phyloP scores from a whole-genome alignment of 2,329 filamentous ascomycete genomes.

The Blumeriella jaapii region DNA sequence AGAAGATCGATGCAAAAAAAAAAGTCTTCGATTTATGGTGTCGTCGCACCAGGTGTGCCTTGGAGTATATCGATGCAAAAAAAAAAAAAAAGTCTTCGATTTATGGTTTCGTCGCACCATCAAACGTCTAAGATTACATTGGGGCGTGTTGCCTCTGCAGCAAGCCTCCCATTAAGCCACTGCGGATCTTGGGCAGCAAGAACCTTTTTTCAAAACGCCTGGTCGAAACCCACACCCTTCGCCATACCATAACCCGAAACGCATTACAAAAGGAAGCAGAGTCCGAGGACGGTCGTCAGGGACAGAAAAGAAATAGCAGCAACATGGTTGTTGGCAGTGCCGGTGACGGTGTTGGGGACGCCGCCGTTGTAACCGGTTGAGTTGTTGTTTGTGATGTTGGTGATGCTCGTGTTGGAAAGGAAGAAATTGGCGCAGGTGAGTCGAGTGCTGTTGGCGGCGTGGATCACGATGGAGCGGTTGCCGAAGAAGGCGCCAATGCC shows the following conservation, averaged over 20 bases:
- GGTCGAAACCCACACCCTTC: not conserved
- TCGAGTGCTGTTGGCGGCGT: constrained; percentile 52
- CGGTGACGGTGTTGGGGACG: not conserved
- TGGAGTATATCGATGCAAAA: not conserved
- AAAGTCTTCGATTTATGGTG: not conserved
- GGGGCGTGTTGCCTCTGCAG: not conserved
- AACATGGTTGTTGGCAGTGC: not conserved
- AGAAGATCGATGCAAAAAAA: too few relatives aligned
- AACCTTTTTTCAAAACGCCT: not conserved
- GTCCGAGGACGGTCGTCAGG: constrained; percentile 3
- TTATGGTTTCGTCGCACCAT: not conserved
- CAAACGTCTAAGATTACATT: not conserved
- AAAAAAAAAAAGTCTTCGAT: too few relatives aligned
- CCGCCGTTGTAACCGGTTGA: not conserved
- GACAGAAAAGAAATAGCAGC: constrained; percentile 2
- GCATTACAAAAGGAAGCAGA: constrained; percentile 6
- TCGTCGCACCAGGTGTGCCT: not conserved
- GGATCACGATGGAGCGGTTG: constrained; percentile 52
- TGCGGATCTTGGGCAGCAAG: not conserved
- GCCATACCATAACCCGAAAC: not conserved
- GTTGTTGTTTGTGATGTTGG: not conserved
- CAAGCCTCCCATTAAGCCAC: not conserved
- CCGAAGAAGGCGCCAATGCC: constrained; percentile 48
- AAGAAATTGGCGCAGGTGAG: constrained; percentile 54
- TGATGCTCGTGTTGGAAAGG: constrained; percentile 8